Base-by-base conservation (phyloP, 176 grass and related monocot genomes). In the Canna indica region DNA sequence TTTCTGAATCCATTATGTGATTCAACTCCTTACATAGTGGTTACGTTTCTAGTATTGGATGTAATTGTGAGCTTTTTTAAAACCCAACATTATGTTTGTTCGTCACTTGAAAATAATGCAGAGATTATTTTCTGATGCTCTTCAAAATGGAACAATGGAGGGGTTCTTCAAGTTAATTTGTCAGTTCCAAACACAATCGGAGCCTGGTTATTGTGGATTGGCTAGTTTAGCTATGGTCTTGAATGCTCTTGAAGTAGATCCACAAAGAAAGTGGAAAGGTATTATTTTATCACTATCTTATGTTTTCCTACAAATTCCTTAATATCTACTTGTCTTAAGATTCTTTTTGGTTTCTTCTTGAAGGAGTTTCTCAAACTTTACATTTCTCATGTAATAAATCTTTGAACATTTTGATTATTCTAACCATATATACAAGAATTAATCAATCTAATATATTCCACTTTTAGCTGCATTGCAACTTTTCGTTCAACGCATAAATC, bases 181-280 rank as follows among this genome's bases (percentile, higher is more conserved):
- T 45, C 88, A 68, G 75, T 93, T 93, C 80, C 85, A 93, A 79
- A 92, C 90, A 31, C 85, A 92, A 79, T 67, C 85, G 2, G 90
- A 94, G 77, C 90, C 90, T 16, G 90, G 86, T 38, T 93, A 84
- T 61, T 93, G 86, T 77, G 86, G 90, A 76, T 84, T 93, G 53
- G 90, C 90, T 66, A 88, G 80, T 76, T 76, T 88, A 67, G 75
- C 83, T 69, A 83, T 88, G 18, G 90, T 93, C 74, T 80, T 88
- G 72, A 93, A 93, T 71, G 90, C 90, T 54, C 90, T 93, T 79
- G 77, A 85, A 46, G 86, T 93, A 81, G 85, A 93, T 81, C 90
- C 85, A 0, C 77, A 67, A 18, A 74, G 85, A 60, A 73, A 80
- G 2, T 81, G 90, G 77, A 92, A 92, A 79, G 90, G 90, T 80